Evolutionary conservation across 768 basidiomycete genomes (phyloP).

Genomic region (Collybiopsis luxurians): DNA sequence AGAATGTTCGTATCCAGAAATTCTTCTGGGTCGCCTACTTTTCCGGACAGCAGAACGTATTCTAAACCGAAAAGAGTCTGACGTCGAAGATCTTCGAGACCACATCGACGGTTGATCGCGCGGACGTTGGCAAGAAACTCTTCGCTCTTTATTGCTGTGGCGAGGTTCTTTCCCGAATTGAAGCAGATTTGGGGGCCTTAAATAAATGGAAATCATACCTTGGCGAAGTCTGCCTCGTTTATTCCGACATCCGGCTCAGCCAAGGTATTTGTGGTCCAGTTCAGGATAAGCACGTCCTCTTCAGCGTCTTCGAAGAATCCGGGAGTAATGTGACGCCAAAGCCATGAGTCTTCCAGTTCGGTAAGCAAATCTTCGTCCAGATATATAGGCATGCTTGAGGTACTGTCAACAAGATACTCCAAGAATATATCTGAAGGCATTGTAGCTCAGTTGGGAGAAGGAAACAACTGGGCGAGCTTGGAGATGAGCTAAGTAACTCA

Average conservation of each 20-base stretch:
- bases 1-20: slow-evolving; percentile 1
- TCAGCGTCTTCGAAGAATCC: neutral
- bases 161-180: neutral
- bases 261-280: neutral
- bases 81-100: neutral
- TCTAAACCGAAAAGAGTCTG: neutral
- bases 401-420: slow-evolving; percentile 5
- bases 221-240: neutral
- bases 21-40: slow-evolving; percentile 3
- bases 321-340: neutral
- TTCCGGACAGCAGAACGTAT: slow-evolving; percentile 1
- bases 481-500: too few relatives aligned
- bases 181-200: neutral
- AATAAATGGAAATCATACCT: neutral
- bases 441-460: neutral
- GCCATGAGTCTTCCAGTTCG: slow-evolving; percentile 3
- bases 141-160: neutral
- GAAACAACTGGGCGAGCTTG: neutral
- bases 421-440: slow-evolving; percentile 4
- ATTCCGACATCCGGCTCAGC: slow-evolving; percentile 1
- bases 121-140: neutral
- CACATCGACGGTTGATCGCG: neutral
- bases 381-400: slow-evolving; percentile 1
- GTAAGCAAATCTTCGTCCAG: neutral
- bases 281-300: neutral